These are phyloP conservation scores for Suillus subaureus DNA, from an alignment of 768 basidiomycete genomes.

Conservation along the genomic window DNA sequence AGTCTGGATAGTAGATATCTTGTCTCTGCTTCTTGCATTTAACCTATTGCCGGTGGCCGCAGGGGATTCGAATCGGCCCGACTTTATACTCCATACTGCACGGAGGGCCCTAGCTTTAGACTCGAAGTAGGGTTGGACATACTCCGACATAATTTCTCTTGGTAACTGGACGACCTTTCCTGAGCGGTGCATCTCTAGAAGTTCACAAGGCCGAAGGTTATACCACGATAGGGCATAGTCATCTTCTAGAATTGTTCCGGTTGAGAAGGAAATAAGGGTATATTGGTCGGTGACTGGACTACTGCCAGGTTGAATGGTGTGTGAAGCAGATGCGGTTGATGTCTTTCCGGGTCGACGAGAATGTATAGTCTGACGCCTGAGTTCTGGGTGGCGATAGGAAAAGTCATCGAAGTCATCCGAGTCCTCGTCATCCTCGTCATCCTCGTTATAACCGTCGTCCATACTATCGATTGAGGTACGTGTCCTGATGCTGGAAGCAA, in stretches of 20 bases:
- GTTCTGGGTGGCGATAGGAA: conserved; percentile 8
- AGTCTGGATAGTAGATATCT: not conserved
- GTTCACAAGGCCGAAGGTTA: conserved; percentile 58
- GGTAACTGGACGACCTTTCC: conserved; percentile 46
- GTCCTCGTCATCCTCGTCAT: conserved; percentile 32
- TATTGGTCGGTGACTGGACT: conserved; percentile 39
- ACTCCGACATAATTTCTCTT: conserved; percentile 40
- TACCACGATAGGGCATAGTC: conserved; percentile 61
- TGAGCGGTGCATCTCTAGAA: conserved; percentile 66
- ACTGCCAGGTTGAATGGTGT: conserved; percentile 11
- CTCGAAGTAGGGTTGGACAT: conserved; percentile 62
- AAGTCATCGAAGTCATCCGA: conserved; percentile 29
- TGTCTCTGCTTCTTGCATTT: conserved; percentile 19
- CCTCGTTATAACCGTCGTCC: conserved; percentile 31
- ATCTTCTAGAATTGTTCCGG: conserved; percentile 72
- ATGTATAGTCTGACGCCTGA: conserved; percentile 10
- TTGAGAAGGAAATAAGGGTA: conserved; percentile 64
- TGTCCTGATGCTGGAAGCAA: conserved; percentile 42
- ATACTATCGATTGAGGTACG: conserved; percentile 26
- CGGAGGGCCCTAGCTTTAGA: conserved; percentile 55
- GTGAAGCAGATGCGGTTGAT: conserved; percentile 13
- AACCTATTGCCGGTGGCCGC: not conserved
- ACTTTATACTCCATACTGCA: conserved; percentile 37
- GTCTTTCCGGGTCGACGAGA: conserved; percentile 13
- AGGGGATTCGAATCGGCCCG: conserved; percentile 30